Base-by-base conservation (phyloP, 2,329 filamentous ascomycete genomes). In the Xylaria digitata region DNA sequence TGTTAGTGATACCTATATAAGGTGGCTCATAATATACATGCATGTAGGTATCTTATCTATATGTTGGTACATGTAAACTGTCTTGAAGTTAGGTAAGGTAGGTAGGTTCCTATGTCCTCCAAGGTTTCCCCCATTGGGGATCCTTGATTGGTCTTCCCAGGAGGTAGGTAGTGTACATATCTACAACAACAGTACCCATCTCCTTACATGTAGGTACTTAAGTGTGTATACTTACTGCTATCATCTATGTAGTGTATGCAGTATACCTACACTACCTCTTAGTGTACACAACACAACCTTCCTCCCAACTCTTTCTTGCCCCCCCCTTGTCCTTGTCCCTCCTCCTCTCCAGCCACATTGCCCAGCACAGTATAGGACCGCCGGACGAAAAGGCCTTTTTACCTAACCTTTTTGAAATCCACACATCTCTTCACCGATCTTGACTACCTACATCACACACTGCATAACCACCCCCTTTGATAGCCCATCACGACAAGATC, bases 351-450 rank as follows among this genome's bases (percentile, higher is more conserved):
- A 76, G 74, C 74, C 74, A 76, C 74, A 76, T 73, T 69, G 71
- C 73, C 72, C 71, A 65, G 57, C 59, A 57, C n/a, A 63, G 64
- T 48, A 63, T 52, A 63, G 37, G 52, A 57, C 63, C 45, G 52
- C 65, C 49, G 52, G 57, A 58, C 68, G 63, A 64, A 69, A 70
- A 66, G 67, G 67, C 67, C 69, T 70, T 72, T 74, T 75, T 74
- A 73, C 71, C 72, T 74, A 73, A 72, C 71, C 68, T 71, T 72
- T 75, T 64, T 67, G 61, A 73, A 73, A 73, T 73, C 72, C 71
- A 71, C 70, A 72, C 66, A 70, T 73, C 71, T 74, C 74, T 75
- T 76, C 75, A 77, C 76, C 75, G 74, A 75, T 75, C 75, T 72
- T 72, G 73, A 74, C 73, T 71, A 73, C 74, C 73, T 71, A 73